A percentile compares a stretch with the other conserved stretches of the same genome.
phyloP scores from a whole-genome alignment of 192 early-diverging fungal species.

The Nowakowskiella sp. region DNA sequence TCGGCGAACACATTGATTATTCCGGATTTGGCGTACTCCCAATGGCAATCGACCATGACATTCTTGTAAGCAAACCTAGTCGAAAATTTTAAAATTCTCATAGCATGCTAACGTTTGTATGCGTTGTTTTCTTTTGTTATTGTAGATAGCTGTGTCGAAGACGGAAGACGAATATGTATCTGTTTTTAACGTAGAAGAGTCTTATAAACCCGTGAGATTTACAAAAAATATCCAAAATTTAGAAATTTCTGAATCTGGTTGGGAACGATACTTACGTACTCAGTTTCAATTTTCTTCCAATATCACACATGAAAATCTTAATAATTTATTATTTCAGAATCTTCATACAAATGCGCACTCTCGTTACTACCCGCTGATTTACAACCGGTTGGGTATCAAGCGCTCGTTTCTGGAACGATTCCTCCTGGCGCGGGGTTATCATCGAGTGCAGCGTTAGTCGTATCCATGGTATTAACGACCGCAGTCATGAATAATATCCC shows the following conservation, averaged over 20 bases:
- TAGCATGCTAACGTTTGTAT: no score
- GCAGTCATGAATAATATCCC: constrained; percentile 39
- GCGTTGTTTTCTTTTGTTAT: no score
- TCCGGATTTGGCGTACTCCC: constrained; percentile 75
- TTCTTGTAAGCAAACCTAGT: constrained; percentile 44
- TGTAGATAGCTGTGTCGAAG: no score
- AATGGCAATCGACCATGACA: constrained; percentile 85
- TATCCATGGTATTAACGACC: constrained; percentile 64
- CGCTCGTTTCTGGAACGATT: constrained; percentile 71
- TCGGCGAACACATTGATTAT: constrained; percentile 97
- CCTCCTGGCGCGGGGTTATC: constrained; percentile 79
- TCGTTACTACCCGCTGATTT: no score
- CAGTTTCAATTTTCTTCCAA: no score
- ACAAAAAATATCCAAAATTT: no score
- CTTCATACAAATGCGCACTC: no score
- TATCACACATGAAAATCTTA: no score
- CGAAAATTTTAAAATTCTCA: constrained; percentile 7
- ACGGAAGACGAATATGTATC: constrained; percentile 6
- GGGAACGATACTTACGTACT: no score
- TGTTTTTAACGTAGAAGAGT: constrained; percentile 48
- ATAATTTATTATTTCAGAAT: no score
- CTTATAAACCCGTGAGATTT: no score
- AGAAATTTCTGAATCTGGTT: no score
- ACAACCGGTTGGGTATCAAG: constrained; percentile 53
- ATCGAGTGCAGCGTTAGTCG: constrained; percentile 78